A percentile compares a stretch with the other conserved stretches of the same genome.
Evolutionary conservation across 257 asterid genomes (phyloP).

Genomic region (Handroanthus guayacan): DNA sequence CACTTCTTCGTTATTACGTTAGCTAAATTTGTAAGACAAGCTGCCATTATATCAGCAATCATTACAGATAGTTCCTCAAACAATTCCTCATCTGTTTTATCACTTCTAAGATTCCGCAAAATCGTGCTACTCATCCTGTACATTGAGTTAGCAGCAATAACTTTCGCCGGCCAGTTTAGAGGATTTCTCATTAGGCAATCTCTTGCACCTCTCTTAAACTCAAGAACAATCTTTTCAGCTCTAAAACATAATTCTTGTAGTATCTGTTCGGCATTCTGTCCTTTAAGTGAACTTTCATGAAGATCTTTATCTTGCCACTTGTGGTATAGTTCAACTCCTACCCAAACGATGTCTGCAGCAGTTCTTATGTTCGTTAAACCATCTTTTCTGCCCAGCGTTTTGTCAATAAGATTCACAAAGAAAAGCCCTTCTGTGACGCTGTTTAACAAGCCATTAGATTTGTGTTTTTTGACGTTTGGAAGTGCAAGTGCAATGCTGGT

Average conservation of each 20-base stretch:
- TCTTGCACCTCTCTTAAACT: conserved; percentile 37
- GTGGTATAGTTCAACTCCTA: conserved; percentile 42
- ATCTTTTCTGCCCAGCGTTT: conserved; percentile 30
- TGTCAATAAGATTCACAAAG: conserved; percentile 41
- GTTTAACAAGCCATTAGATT: conserved; percentile 11
- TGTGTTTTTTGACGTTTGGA: conserved; percentile 40
- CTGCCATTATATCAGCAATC: conserved; percentile 51
- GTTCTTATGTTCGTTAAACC: conserved; percentile 36
- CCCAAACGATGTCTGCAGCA: conserved; percentile 51
- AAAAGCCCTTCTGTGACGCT: conserved; percentile 47
- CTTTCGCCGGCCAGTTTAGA: conserved; percentile 46
- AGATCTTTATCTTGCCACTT: conserved; percentile 50
- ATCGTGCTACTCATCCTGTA: conserved; percentile 43
- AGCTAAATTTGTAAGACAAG: conserved; percentile 46
- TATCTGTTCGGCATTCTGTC: conserved; percentile 29
- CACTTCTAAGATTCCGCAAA: conserved; percentile 21
- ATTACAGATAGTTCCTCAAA: conserved; percentile 37
- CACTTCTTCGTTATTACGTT: conserved; percentile 47
- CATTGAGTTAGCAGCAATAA: conserved; percentile 56
- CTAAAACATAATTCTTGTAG: conserved; percentile 29
- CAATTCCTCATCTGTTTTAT: conserved; percentile 38
- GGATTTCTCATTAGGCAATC: conserved; percentile 46
- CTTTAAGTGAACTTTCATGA: conserved; percentile 26
- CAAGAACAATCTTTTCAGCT: conserved; percentile 41
- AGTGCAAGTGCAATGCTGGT: conserved; percentile 54